phyloP scores from a whole-genome alignment of 495 filamentous ascomycete species.

The Aspergillus ostianus region DNA sequence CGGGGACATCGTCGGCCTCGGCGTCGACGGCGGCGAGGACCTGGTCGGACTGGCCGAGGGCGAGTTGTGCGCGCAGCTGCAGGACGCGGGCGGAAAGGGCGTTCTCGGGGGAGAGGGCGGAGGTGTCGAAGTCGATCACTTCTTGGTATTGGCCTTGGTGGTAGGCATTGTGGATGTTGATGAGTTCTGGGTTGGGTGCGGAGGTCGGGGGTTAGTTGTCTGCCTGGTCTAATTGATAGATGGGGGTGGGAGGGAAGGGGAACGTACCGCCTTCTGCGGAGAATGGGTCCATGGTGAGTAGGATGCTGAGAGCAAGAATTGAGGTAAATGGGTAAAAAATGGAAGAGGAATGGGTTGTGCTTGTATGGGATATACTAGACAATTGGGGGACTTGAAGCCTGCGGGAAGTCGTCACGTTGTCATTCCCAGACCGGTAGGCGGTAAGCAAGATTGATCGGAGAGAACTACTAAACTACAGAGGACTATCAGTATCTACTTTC shows the following conservation, averaged over 20 bases:
- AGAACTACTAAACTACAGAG: too few relatives aligned
- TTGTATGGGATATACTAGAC: not conserved
- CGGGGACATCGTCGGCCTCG: constrained; percentile 58
- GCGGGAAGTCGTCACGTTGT: constrained; percentile 27
- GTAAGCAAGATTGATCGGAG: not conserved
- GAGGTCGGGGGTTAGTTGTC: constrained; percentile 3
- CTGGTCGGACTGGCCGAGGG: constrained; percentile 70
- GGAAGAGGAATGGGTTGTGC: not conserved
- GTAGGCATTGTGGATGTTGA: constrained; percentile 94
- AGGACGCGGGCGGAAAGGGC: constrained; percentile 74
- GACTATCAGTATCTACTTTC: too few relatives aligned
- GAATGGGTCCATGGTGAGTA: constrained; percentile 78
- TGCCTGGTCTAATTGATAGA: not conserved
- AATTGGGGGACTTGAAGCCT: not conserved
- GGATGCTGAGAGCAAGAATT: not conserved
- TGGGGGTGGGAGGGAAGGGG: constrained; percentile 7
- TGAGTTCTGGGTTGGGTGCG: constrained; percentile 63
- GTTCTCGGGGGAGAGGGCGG: constrained; percentile 74
- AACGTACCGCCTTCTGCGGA: constrained; percentile 78
- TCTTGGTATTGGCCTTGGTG: constrained; percentile 85
- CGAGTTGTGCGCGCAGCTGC: constrained; percentile 76
- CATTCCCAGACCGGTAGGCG: constrained; percentile 19
- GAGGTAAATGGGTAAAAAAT: not conserved
- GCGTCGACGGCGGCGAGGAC: constrained; percentile 66
- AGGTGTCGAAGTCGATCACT: constrained; percentile 77